These are phyloP conservation scores for Hypoxylon intermedium DNA, from an alignment of 495 filamentous ascomycete genomes.

Conservation along the genomic window DNA sequence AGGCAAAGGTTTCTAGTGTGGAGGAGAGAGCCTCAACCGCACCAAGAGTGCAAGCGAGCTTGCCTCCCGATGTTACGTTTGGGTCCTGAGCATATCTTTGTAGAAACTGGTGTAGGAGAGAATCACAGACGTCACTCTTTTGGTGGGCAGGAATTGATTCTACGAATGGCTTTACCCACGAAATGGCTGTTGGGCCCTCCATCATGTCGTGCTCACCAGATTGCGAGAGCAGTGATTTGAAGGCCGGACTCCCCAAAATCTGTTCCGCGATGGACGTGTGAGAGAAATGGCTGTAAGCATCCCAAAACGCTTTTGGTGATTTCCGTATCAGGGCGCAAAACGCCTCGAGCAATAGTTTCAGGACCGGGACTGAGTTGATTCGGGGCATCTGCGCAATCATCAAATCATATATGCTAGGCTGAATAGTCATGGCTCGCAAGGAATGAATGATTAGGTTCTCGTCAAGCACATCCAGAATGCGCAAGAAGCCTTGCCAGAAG, in stretches of 20 bases:
- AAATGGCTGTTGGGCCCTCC: slow-evolving; percentile 60
- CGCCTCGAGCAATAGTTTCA: slow-evolving; percentile 68
- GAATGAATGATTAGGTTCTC: slow-evolving; percentile 78
- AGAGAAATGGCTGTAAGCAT: slow-evolving; percentile 78
- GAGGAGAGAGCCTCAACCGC: slow-evolving; percentile 55
- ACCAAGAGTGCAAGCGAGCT: slow-evolving; percentile 53
- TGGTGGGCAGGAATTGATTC: slow-evolving; percentile 74
- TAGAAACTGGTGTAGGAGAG: slow-evolving; percentile 72
- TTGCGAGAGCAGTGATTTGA: slow-evolving; percentile 64
- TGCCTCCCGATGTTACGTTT: slow-evolving; percentile 44
- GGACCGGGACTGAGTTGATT: slow-evolving; percentile 58
- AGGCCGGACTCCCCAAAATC: slow-evolving; percentile 74
- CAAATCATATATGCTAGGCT: slow-evolving; percentile 72
- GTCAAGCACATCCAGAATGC: slow-evolving; percentile 73
- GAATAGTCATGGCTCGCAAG: slow-evolving; percentile 76
- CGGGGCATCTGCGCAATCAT: slow-evolving; percentile 76
- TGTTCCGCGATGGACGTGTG: slow-evolving; percentile 76
- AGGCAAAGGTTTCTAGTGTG: slow-evolving; percentile 54
- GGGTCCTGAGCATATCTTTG: slow-evolving; percentile 64
- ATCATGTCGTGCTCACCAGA: slow-evolving; percentile 62
- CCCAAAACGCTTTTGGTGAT: slow-evolving; percentile 82
- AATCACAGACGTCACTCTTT: slow-evolving; percentile 74
- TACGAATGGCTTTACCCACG: slow-evolving; percentile 79
- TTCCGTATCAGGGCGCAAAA: slow-evolving; percentile 73
- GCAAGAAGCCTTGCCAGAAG: slow-evolving; percentile 77